A percentile compares a stretch with the other conserved stretches of the same genome.
phyloP scores from a whole-genome alignment of 768 basidiomycete species.

The Suillus luteus region DNA sequence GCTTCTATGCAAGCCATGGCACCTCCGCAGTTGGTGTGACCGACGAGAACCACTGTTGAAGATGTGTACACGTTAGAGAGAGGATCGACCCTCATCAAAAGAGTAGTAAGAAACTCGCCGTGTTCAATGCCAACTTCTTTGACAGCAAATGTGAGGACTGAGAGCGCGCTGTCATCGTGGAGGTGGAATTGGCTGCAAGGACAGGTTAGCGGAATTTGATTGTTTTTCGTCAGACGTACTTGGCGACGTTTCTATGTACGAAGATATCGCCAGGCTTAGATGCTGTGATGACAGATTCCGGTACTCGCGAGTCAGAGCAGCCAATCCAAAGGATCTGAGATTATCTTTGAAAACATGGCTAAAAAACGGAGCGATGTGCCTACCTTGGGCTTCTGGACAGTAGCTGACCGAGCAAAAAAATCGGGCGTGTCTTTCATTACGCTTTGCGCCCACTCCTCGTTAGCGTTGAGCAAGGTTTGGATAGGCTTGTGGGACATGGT shows the following conservation, averaged over 20 bases:
- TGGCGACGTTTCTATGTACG: slow-evolving; percentile 88
- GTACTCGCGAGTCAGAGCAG: slow-evolving; percentile 86
- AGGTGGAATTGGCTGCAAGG: slow-evolving; percentile 65
- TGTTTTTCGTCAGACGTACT: slow-evolving; percentile 46
- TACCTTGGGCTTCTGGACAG: slow-evolving; percentile 72
- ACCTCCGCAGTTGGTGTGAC: slow-evolving; percentile 85
- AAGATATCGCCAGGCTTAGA: slow-evolving; percentile 85
- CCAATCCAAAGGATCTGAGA: slow-evolving; percentile 77
- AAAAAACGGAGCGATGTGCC: slow-evolving; percentile 17
- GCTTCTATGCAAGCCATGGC: slow-evolving; percentile 57
- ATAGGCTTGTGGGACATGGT: neutral
- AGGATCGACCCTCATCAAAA: slow-evolving; percentile 33
- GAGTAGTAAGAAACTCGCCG: slow-evolving; percentile 52
- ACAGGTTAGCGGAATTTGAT: neutral
- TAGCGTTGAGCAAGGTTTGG: slow-evolving; percentile 43
- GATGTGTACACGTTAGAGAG: slow-evolving; percentile 8
- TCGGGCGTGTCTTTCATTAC: slow-evolving; percentile 55
- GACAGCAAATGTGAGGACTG: slow-evolving; percentile 77
- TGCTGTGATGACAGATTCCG: slow-evolving; percentile 75
- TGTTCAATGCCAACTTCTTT: slow-evolving; percentile 71
- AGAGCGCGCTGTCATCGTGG: slow-evolving; percentile 68
- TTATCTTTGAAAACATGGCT: neutral
- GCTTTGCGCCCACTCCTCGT: slow-evolving; percentile 70
- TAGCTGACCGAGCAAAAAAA: slow-evolving; percentile 62
- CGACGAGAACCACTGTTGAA: slow-evolving; percentile 70